Evolutionary conservation across 2,329 filamentous ascomycete genomes (phyloP), one percentile per base, ranked within the genome.

Genomic region (Byssoonygena ceratinophila): DNA sequence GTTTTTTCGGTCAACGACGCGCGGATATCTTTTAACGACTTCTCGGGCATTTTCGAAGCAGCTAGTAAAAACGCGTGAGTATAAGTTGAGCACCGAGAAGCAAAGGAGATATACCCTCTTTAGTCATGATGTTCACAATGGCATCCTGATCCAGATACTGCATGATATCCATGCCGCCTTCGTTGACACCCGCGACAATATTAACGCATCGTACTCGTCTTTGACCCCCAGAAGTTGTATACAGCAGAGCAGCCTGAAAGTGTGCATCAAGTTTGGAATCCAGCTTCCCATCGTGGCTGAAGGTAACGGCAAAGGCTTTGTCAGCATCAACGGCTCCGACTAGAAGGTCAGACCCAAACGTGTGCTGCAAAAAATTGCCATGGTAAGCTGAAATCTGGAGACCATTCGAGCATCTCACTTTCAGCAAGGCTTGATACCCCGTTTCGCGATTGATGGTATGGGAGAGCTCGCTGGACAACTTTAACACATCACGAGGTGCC

Each of bases 81-180:
- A 39, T n/a, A 32, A 29, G 29, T 16, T 27, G 11, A 11, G 7
- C 29, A 14, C 7, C 34, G 18, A 31, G 53, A 27, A 55, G 47
- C 27, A 46, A 29, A 20, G 25, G 3, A 18, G 50, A 57, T 64
- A 50, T 61, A 74, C 73, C 74, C 68, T 98, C 91, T 73, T 97
- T 97, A 43, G 91, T 89, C 54, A 98, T 81, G 53, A 97, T 80
- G 34, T 81, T 80, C 54, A 91, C 80, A 22, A 98, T 87, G 5
- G 92, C 90, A 68, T 98, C 92, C 67, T 98, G 91, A 64, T 98
- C 92, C 37, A 97, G 84, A 65, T 89, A 92, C 63, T 90, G 92
- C 81, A 97, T 87, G 22, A 76, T 77, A 56, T 95, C 89, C 57
- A 86, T 80, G 11, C 87, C 83, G 52, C 82, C 83, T 59, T 96